Evolutionary conservation across 1,284 basidiomycete genomes (phyloP), one percentile per base, ranked within the genome.

Genomic region (Trametes pubescens): DNA sequence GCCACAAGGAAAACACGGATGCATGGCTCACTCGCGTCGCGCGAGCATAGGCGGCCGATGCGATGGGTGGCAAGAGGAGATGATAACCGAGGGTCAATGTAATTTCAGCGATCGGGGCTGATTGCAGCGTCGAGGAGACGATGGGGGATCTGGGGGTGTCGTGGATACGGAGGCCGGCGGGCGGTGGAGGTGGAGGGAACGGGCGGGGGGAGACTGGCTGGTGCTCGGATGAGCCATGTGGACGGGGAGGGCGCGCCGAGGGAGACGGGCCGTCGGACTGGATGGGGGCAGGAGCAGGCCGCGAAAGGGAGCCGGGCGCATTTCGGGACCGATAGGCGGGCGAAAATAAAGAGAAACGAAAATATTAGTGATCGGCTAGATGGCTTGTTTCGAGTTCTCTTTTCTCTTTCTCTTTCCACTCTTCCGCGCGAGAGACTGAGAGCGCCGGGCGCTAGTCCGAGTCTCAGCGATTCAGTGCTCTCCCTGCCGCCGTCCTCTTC

Each of bases 401-500:
- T 65, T 66, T 65, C 64, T 58, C 62, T 53, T 60, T 65, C n/a
- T n/a, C 60, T 65, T 65, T 66, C 67, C 64, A 61, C 62, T 53
- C 62, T 65, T 62, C 62, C 61, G 60, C 59, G 62, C 65, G 60
- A 64, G 60, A 61, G 65, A 60, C 58, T 65, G 59, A 61, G 55
- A 43, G 62, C 65, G 67, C 49, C 64, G 54, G 61, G 59, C 56
- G 64, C 61, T 57, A 61, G 51, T 40, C 34, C 26, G 29, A 44
- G 55, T 54, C 55, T 54, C 49, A 58, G 52, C 49, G 56, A 47
- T 43, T 51, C 32, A 53, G 53, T 29, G 59, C 57, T 54, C 64
- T 69, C 65, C 69, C 62, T 65, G 63, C 66, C 67, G 63, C 66
- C 67, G 63, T 58, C 67, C 66, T 67, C 66, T 67, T 68, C 66